Base-by-base conservation (phyloP, 2,329 filamentous ascomycete genomes). In the Dissoconium aciculare region DNA sequence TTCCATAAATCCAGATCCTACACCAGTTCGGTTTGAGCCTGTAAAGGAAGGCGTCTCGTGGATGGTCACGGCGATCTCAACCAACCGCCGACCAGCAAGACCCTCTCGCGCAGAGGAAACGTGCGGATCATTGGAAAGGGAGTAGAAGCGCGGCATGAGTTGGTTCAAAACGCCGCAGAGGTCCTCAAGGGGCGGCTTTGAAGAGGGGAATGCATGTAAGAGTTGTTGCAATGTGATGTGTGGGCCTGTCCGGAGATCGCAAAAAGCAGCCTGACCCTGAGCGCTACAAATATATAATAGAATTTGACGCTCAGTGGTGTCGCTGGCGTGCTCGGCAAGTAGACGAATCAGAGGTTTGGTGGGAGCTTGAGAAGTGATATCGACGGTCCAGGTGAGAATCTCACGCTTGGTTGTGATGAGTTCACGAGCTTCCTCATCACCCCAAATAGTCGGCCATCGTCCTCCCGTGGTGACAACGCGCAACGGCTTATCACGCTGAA, bases 71-170 rank as follows among this genome's bases (percentile, higher is more conserved):
- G 89, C 89, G 49, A 95, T 80, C 60, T 95, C 89, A 47, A 98
- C 76, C 36, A 95, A 62, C 16, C 85, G 79, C 41, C 80, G 78
- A 43, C 71, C 69, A 40, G 78, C 71, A 23, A 72, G 69, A 40
- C 78, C 78, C 39, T 73, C 69, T 13, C 74, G 68, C 39, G 70
- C 69, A 38, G 70, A 79, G 3, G 73, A 78, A 43, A 91, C 74
- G 41, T 89, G 81, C 0, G 89, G 89, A 49, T 98, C 89, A 54
- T 93, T 94, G 32, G 85, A 94, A 10, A 98, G 73, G 3, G 87
- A 95, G 62, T 98, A 98, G 64, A 98, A 98, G 37, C 89, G 80
- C 3, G 89, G 89, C 87, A 95, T 95, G 30, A 95, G 68, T 28
- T 82, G 79, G 46, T 79, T 80, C 31, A 94, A 70, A 26, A 78